A percentile compares a stretch with the other conserved stretches of the same genome.
These are phyloP conservation scores for Chalara sp. DNA, from an alignment of 2,329 filamentous ascomycete species.

Conservation along the genomic window DNA sequence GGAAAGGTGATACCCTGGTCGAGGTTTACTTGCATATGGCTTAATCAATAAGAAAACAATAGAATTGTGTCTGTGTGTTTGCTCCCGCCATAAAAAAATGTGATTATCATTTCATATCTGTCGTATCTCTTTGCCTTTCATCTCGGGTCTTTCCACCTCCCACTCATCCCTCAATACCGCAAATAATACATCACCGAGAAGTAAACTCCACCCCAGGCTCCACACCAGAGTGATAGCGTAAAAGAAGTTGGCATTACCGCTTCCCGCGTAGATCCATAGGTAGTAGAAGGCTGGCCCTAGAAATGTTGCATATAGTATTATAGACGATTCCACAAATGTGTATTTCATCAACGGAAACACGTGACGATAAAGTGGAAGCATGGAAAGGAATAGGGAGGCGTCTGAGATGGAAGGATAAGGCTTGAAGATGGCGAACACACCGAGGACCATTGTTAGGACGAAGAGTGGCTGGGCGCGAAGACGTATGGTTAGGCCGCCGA, in stretches of 20 bases:
- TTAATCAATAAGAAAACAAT: too few species aligned
- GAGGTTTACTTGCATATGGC: too few species aligned
- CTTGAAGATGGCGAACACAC: conserved; percentile 92
- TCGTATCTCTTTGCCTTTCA: conserved; percentile 74
- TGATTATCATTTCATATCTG: conserved; percentile 21
- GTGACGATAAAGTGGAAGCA: conserved; percentile 84
- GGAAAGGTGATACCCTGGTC: too few species aligned
- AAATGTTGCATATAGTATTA: conserved; percentile 79
- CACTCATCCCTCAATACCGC: conserved; percentile 87
- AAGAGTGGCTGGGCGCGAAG: conserved; percentile 81
- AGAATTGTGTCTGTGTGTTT: too few species aligned
- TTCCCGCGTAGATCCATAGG: conserved; percentile 96
- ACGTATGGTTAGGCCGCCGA: conserved; percentile 76
- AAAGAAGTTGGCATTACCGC: conserved; percentile 98
- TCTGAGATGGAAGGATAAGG: conserved; percentile 93
- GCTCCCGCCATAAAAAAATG: too few species aligned
- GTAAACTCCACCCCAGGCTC: conserved; percentile 81
- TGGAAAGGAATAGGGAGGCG: conserved; percentile 74
- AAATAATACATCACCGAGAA: conserved; percentile 84
- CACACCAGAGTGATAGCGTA: conserved; percentile 99
- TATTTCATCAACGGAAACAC: conserved; percentile 91
- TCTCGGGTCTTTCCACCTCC: conserved; percentile 86
- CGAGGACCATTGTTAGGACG: conserved; percentile 75
- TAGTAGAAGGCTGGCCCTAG: conserved; percentile 94
- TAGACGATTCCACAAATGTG: conserved; percentile 77